phyloP scores from a whole-genome alignment of 1,284 basidiomycete genomes.

The Abortiporus biennis region DNA sequence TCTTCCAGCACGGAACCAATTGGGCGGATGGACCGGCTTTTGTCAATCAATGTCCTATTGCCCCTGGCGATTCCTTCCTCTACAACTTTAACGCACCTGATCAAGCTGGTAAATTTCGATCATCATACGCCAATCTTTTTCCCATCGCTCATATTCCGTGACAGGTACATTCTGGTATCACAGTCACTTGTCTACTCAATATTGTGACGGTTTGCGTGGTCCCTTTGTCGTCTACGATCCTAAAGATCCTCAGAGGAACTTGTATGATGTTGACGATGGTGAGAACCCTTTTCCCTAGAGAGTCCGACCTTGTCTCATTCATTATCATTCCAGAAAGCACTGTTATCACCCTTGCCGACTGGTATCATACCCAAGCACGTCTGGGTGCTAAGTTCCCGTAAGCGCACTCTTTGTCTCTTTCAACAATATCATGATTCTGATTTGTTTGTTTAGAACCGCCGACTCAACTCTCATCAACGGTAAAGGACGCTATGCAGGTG shows the following conservation, averaged over 20 bases:
- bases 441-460: slow-evolving; percentile 2
- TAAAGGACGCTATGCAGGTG: slow-evolving; percentile 26
- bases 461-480: slow-evolving; percentile 48
- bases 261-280: slow-evolving; percentile 42
- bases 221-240: slow-evolving; percentile 37
- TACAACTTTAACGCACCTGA: slow-evolving; percentile 27
- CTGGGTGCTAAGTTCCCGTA: slow-evolving; percentile 12
- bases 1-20: slow-evolving; percentile 25
- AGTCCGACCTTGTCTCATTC: slow-evolving; percentile 2
- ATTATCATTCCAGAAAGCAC: slow-evolving; percentile 16
- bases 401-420: slow-evolving; percentile 4
- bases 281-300: not conserved
- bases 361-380: slow-evolving; percentile 19
- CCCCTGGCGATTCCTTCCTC: slow-evolving; percentile 35
- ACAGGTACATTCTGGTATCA: slow-evolving; percentile 21
- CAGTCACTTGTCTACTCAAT: slow-evolving; percentile 19
- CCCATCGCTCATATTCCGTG: not conserved
- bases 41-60: slow-evolving; percentile 46
- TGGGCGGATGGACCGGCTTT: slow-evolving; percentile 28
- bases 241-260: slow-evolving; percentile 29
- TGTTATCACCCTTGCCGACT: slow-evolving; percentile 23
- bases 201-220: slow-evolving; percentile 32
- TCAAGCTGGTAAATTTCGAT: slow-evolving; percentile 21
- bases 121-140: not conserved
- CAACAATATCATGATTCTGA: slow-evolving; percentile 1